phyloP scores from a whole-genome alignment of 129 eudicot species.

The Heracleum sosnowskyi region DNA sequence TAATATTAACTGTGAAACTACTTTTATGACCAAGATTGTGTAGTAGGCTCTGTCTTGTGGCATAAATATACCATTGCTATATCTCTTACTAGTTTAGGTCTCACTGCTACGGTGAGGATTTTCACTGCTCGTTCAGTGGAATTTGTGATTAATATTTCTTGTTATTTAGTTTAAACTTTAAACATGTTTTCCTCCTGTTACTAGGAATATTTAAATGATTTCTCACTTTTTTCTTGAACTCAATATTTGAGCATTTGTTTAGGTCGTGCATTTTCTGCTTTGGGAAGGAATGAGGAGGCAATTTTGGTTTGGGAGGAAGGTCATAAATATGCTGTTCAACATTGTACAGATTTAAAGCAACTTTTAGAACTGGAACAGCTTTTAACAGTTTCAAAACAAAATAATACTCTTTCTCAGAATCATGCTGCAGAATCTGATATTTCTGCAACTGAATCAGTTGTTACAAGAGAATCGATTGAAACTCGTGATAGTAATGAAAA shows the following conservation, averaged over 20 bases:
- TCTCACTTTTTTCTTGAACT: background rate
- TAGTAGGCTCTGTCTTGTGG: background rate
- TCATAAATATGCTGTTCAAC: constrained; percentile 57
- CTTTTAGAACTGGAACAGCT: constrained; percentile 91
- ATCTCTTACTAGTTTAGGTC: background rate
- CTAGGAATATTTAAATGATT: background rate
- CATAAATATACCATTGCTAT: background rate
- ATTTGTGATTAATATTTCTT: background rate
- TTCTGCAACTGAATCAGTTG: constrained; percentile 34
- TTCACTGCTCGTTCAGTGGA: background rate
- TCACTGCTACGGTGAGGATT: background rate
- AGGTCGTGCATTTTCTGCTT: constrained; percentile 89
- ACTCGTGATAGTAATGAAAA: constrained; percentile 17
- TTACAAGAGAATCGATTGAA: constrained; percentile 36
- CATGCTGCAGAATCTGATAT: constrained; percentile 31
- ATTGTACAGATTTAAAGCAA: constrained; percentile 81
- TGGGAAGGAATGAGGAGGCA: constrained; percentile 87
- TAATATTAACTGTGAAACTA: background rate
- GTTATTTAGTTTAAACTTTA: background rate
- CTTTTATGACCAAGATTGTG: background rate
- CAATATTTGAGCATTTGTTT: constrained; percentile 2
- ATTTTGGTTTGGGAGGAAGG: constrained; percentile 83
- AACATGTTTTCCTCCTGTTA: background rate
- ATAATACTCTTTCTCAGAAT: constrained; percentile 29
- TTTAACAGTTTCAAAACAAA: constrained; percentile 44